Evolutionary conservation across 139 green algal genomes (phyloP).

Genomic region (Tetradesmus lagerheimii): DNA sequence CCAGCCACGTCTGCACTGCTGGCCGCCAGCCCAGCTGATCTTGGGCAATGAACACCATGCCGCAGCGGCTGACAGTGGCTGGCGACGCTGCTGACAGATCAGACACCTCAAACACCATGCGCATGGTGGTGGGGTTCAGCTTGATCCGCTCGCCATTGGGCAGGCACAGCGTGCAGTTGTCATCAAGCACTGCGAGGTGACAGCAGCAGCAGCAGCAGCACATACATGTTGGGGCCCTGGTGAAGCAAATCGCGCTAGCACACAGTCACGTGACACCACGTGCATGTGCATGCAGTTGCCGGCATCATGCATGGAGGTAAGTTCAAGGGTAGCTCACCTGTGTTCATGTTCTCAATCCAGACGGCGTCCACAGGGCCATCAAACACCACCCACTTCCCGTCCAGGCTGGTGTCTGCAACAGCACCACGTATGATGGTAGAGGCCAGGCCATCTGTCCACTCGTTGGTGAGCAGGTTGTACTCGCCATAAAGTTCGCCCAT

Average conservation of each 20-base stretch:
- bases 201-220: not conserved
- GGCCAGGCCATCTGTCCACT: constrained; percentile 89
- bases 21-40: constrained; percentile 91
- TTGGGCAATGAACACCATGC: constrained; percentile 92
- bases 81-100: constrained; percentile 90
- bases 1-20: constrained; percentile 84
- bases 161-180: constrained; percentile 85
- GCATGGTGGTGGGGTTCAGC: constrained; percentile 61
- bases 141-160: constrained; percentile 87
- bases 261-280: not conserved
- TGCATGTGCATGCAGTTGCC: not conserved
- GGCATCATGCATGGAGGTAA: not conserved
- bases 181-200: constrained; percentile 70
- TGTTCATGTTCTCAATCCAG: constrained; percentile 96
- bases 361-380: constrained; percentile 95
- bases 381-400: constrained; percentile 96
- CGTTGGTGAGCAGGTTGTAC: constrained; percentile 88
- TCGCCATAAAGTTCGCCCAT: constrained; percentile 94
- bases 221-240: too few relatives aligned
- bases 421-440: constrained; percentile 83
- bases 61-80: constrained; percentile 92
- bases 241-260: too few relatives aligned
- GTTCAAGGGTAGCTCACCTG: constrained; percentile 56
- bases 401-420: constrained; percentile 77
- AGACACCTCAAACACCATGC: constrained; percentile 77